A percentile compares a stretch with the other conserved stretches of the same genome.
phyloP scores from a whole-genome alignment of 192 early-diverging fungal species.

The Ramicandelaber brevisporus region DNA sequence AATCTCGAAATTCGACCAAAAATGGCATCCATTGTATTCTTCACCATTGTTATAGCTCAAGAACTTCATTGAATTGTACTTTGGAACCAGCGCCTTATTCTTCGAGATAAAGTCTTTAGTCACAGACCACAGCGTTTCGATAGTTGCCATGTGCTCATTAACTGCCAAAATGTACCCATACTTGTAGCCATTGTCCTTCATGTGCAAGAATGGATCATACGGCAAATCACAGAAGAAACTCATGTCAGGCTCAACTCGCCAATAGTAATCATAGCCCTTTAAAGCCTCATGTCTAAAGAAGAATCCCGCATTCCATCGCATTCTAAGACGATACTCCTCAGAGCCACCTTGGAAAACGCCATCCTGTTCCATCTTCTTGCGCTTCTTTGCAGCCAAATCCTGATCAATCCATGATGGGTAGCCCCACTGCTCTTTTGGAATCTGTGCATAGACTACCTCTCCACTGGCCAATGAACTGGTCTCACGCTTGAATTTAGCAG shows the following conservation, averaged over 20 bases:
- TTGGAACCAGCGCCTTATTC: slow-evolving; percentile 6
- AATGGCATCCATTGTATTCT: slow-evolving; percentile 37
- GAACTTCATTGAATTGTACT: slow-evolving; percentile 9
- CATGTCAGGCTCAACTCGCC: slow-evolving; percentile 19
- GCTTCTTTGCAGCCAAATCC: slow-evolving; percentile 9
- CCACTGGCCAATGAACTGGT: slow-evolving; percentile 10
- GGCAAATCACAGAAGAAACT: slow-evolving; percentile 15
- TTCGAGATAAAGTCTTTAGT: slow-evolving; percentile 4
- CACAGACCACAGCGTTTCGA: slow-evolving; percentile 11
- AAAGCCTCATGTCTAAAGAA: slow-evolving; percentile 13
- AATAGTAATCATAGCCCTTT: slow-evolving; percentile 13
- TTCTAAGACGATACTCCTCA: slow-evolving; percentile 10
- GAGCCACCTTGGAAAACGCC: slow-evolving; percentile 10
- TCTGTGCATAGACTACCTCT: slow-evolving; percentile 8
- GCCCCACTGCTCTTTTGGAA: slow-evolving; percentile 12
- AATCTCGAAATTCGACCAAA: slow-evolving; percentile 82
- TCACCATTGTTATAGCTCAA: slow-evolving; percentile 6
- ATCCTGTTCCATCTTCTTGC: slow-evolving; percentile 4
- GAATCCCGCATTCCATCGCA: slow-evolving; percentile 8
- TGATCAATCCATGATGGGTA: slow-evolving; percentile 17
- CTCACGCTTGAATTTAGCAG: slow-evolving; percentile 30
- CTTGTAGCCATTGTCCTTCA: slow-evolving; percentile 8
- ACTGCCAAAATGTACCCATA: slow-evolving; percentile 13
- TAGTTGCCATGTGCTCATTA: slow-evolving; percentile 9
- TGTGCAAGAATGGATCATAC: slow-evolving; percentile 15